Conservation (phyloP, 225 moss, liverwort and hornwort genomes). For the Lunularia cruciata region DNA sequence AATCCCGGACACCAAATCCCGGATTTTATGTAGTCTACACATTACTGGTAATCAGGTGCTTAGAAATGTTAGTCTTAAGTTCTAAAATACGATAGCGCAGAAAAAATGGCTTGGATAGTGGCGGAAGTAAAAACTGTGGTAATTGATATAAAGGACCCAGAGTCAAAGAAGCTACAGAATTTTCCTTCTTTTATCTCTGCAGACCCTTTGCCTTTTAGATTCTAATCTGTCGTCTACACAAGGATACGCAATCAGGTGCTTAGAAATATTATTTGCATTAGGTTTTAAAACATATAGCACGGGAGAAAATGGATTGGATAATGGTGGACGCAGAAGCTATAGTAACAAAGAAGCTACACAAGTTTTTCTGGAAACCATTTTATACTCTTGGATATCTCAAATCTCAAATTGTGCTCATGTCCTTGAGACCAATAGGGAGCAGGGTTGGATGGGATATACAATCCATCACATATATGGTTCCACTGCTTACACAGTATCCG, state of each 20-base stretch:
- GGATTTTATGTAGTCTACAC: too few species aligned
- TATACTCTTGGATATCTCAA: slow-evolving; percentile 13
- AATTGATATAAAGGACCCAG: neutral
- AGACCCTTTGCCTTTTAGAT: too few species aligned
- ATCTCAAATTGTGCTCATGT: neutral
- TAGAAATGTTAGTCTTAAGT: too few species aligned
- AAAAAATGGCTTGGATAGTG: neutral
- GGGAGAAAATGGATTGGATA: neutral
- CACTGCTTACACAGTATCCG: slow-evolving; percentile 8
- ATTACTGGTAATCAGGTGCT: too few species aligned
- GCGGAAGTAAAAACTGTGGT: neutral
- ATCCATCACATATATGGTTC: slow-evolving; percentile 15
- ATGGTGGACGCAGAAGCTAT: neutral
- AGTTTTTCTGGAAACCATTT: slow-evolving; percentile 12
- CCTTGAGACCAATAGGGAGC: slow-evolving; percentile 1
- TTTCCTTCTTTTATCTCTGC: slow-evolving; percentile 6
- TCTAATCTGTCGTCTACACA: too few species aligned
- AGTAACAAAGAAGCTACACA: neutral
- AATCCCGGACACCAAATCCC: too few species aligned
- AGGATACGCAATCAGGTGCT: too few species aligned
- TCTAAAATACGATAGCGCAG: neutral
- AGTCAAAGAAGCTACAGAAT: neutral
- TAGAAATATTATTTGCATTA: too few species aligned
- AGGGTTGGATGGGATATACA: slow-evolving; percentile 6
- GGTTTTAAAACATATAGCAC: neutral